Evolutionary conservation across 208 protist genomes (phyloP), one percentile per base, ranked within the genome.

Genomic region (Trypanosoma lewisi): DNA sequence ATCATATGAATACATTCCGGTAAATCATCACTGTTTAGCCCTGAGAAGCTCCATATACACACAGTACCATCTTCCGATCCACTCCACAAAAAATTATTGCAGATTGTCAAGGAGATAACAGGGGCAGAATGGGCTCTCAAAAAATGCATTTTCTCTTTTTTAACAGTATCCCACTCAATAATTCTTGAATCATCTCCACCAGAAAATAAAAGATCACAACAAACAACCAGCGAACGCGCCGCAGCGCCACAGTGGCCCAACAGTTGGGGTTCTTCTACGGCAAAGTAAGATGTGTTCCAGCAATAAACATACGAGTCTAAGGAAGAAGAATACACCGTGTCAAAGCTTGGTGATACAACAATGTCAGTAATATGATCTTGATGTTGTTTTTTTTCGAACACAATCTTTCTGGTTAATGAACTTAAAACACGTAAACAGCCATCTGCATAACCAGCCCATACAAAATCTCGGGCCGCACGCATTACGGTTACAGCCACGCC

Each of bases 31-130:
- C 17, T n/a, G n/a, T 39, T 12, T 3, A 48, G 7, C 3, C 49
- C 21, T 8, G 4, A 49, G 1, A 66, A 56, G 27, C 33, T 56
- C 48, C 45, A 66, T 48, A 66, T 37, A 36, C 27, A 66, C 11
- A 66, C 60, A 57, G 25, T 31, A 8, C 60, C 45, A 33, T 66
- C 60, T 36, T 31, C 28, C 17, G 49, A 44, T 0, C 45, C 60
- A 36, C 60, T 66, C 60, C 60, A 66, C 17, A 66, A 36, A 27
- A 25, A 33, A 49, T n/a, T 19, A 57, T 56, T 55, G 55, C 11
- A 55, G 44, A 66, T 19, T 8, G 23, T 45, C 12, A 57, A 33
- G 19, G 23, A n/a, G 8, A 54, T 19, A 57, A 56, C 49, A 23
- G 60, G 49, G 5, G 60, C 21, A 48, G 49, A 66, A 37, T 57